phyloP scores from a whole-genome alignment of 1,139 yeast species.

The Pichia sp. region DNA sequence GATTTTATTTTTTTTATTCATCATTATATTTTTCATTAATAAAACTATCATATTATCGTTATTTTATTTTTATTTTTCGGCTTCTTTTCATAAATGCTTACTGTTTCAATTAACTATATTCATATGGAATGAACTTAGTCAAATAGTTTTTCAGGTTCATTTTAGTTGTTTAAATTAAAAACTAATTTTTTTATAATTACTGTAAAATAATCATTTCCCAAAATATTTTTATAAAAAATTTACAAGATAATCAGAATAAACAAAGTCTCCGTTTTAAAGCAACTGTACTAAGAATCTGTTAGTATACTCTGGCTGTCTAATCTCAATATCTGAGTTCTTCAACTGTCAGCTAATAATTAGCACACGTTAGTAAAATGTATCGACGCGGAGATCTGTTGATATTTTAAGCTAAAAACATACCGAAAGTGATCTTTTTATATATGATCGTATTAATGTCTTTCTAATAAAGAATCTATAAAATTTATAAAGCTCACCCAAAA shows the following conservation, averaged over 20 bases:
- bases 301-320: no score
- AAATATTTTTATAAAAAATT: not conserved
- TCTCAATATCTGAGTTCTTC: no score
- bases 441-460: not conserved
- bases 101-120: not conserved
- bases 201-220: not conserved
- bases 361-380: no score
- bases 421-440: no score
- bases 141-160: not conserved
- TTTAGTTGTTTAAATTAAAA: not conserved
- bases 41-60: not conserved
- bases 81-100: not conserved
- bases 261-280: no score
- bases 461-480: not conserved
- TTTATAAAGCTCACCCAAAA: not conserved
- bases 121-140: not conserved
- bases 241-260: no score
- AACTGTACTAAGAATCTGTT: no score
- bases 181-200: not conserved
- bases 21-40: not conserved
- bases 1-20: constrained; percentile 22
- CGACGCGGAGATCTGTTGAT: no score
- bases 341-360: no score
- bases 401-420: no score
- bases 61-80: not conserved